Base-by-base conservation (phyloP, 2,329 filamentous ascomycete genomes). In the Lachnellula willkommii region DNA sequence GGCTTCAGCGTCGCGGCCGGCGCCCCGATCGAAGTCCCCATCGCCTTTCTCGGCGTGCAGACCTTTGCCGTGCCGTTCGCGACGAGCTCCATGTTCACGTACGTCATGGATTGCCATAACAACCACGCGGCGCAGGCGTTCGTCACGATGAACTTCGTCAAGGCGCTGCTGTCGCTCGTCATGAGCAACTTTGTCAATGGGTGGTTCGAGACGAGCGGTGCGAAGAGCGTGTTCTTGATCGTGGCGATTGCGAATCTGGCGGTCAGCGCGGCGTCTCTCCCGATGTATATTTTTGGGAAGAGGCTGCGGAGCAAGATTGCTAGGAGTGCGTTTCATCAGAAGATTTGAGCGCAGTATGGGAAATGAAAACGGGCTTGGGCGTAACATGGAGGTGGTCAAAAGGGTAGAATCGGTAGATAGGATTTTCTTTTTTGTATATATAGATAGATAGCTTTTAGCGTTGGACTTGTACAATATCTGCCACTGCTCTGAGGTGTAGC, bases 81-180 rank as follows among this genome's bases (percentile, higher is more conserved):
- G 0, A 69, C 68, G 0, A 69, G 69, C 4, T 70, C 71, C 2
- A 70, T 68, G 50, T 66, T 74, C 37, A 72, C 71, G 0, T 74
- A 74, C 56, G 71, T 74, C 0, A 72, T 74, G 57, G 72, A 74
- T 54, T 74, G 72, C 52, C 71, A 74, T 54, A 68, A 68, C 2
- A 63, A 58, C 9, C 71, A 73, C 57, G 71, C 71, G 1, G 72
- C 72, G 39, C 71, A 73, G 52, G 72, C 72, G 2, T 73, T 73
- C 42, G 72, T 74, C 6, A 74, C 70, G 0, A 74, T 74, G 64
- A 73, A 73, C 49, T 74, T 73, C 54, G 65, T 69, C 1, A 74
- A 74, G 54, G 71, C 71, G 0, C 65, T 73, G 1, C 65, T 73
- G 28, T 71, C 69, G 1, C 70, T 74, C 26, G 52, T 60, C 1